These are phyloP conservation scores for Hemisphaericaspora subhashii DNA, from an alignment of 1,139 yeast genomes.

Conservation along the genomic window DNA sequence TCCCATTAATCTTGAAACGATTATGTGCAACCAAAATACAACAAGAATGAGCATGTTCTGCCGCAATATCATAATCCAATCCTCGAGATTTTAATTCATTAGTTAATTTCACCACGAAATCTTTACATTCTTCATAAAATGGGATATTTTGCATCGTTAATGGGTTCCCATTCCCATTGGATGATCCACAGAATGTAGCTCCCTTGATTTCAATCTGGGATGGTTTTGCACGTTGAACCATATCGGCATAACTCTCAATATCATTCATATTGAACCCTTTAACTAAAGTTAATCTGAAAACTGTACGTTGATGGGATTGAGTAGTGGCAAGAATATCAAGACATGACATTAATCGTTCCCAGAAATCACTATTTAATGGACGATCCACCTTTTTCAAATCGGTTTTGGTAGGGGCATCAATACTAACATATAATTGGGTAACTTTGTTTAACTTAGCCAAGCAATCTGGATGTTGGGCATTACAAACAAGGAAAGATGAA, in stretches of 20 bases:
- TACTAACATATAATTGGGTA: constrained; percentile 88
- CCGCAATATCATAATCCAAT: constrained; percentile 76
- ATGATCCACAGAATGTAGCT: constrained; percentile 90
- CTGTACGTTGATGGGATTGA: constrained; percentile 84
- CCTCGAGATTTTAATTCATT: constrained; percentile 63
- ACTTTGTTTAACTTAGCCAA: constrained; percentile 68
- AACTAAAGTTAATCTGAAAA: constrained; percentile 84
- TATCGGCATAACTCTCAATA: constrained; percentile 81
- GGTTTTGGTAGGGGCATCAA: constrained; percentile 84
- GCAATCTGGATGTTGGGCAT: constrained; percentile 93
- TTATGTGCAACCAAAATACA: constrained; percentile 82
- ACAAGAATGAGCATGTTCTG: constrained; percentile 95
- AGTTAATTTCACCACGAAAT: constrained; percentile 64
- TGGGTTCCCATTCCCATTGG: constrained; percentile 79
- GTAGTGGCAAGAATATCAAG: constrained; percentile 72
- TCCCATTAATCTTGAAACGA: constrained; percentile 65
- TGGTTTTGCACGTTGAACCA: constrained; percentile 80
- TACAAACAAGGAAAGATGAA: constrained; percentile 87
- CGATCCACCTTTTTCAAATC: constrained; percentile 83
- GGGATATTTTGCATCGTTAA: constrained; percentile 95
- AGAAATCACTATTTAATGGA: constrained; percentile 85
- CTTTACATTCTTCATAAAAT: constrained; percentile 85
- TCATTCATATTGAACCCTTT: constrained; percentile 90
- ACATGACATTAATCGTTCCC: constrained; percentile 85
- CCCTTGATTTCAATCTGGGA: constrained; percentile 92